Base-by-base conservation (phyloP, 805 yeast species). In the Candida morakotiae region DNA sequence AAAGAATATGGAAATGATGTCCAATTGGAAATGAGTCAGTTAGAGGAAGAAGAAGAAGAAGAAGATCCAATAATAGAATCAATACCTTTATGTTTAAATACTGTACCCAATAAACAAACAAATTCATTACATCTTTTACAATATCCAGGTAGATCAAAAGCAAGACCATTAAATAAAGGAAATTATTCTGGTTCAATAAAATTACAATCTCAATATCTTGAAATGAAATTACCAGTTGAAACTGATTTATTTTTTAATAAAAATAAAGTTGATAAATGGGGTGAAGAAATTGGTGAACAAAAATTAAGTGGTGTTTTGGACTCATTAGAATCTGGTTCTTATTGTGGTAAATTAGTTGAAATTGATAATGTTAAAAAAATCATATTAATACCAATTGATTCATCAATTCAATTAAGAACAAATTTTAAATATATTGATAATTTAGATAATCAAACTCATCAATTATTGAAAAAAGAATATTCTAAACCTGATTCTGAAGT, bases 401-500 rank as follows among this genome's bases (percentile, higher is more conserved):
- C 78, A 15, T 76, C 84, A 0, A 76, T 83, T 0, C 97, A 91
- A 57, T 57, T 93, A 42, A 73, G 96, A 47, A 93, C 97, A 2
- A 74, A 75, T 48, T 87, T 93, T 62, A 75, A 73, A 45, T 86
- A 89, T 53, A 77, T 88, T 29, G 95, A 88, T 54, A 79, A 72
- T 44, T 53, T 60, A 42, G 76, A 70, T 40, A 64, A 64, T 39
- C 70, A 62, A 38, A 72, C 67, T 64, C 35, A 29, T 16, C 68
- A 51, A 37, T 64, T 42, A 39, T 67, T 48, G 45, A 60, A 53
- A 39, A 60, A 46, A 52, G 67, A 67, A 31, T 71, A 70, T 28
- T 47, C 60, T 5, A 55, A 65, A n/a, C 60, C 63, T 16, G 46
- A 54, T 6, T 60, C 61, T 23, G 61, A 58, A 14, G 42, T 44